Evolutionary conservation across 306 rosid genomes (phyloP).

Genomic region (Vachellia pachyceras): DNA sequence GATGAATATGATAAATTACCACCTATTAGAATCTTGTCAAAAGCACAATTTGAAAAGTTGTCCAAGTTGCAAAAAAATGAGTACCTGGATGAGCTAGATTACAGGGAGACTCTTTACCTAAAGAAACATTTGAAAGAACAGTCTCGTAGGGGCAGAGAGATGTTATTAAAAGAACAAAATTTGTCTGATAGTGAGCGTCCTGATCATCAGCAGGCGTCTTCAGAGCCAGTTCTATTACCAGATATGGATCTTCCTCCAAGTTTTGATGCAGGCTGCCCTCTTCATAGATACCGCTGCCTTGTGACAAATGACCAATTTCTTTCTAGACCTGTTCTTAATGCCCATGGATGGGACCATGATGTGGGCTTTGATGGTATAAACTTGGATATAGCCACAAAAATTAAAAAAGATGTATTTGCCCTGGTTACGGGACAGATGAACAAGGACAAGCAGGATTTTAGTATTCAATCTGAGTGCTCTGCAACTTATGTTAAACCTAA

Average conservation of each 20-base stretch:
- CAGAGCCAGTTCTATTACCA: slow-evolving; percentile 73
- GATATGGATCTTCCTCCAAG: slow-evolving; percentile 85
- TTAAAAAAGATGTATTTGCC: slow-evolving; percentile 60
- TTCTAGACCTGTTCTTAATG: slow-evolving; percentile 90
- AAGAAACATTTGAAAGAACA: slow-evolving; percentile 88
- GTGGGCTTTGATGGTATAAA: slow-evolving; percentile 87
- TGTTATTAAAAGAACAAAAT: slow-evolving; percentile 46
- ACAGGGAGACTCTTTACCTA: too few species aligned
- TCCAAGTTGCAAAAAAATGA: too few species aligned
- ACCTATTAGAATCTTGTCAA: slow-evolving; percentile 72
- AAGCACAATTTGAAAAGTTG: too few species aligned
- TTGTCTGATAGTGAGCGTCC: too few species aligned
- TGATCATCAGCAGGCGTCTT: slow-evolving; percentile 60
- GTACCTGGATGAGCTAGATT: too few species aligned
- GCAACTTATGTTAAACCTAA: slow-evolving; percentile 66
- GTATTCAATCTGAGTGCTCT: slow-evolving; percentile 77
- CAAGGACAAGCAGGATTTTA: slow-evolving; percentile 81
- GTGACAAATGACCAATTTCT: slow-evolving; percentile 66
- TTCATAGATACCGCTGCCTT: slow-evolving; percentile 81
- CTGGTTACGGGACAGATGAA: slow-evolving; percentile 76
- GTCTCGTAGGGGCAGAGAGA: slow-evolving; percentile 55
- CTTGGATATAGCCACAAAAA: slow-evolving; percentile 64
- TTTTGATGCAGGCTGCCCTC: slow-evolving; percentile 66
- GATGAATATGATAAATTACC: slow-evolving; percentile 92
- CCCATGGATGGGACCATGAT: slow-evolving; percentile 96